Base-by-base conservation (phyloP, 1,139 yeast species). In the Ogataea hybrid region DNA sequence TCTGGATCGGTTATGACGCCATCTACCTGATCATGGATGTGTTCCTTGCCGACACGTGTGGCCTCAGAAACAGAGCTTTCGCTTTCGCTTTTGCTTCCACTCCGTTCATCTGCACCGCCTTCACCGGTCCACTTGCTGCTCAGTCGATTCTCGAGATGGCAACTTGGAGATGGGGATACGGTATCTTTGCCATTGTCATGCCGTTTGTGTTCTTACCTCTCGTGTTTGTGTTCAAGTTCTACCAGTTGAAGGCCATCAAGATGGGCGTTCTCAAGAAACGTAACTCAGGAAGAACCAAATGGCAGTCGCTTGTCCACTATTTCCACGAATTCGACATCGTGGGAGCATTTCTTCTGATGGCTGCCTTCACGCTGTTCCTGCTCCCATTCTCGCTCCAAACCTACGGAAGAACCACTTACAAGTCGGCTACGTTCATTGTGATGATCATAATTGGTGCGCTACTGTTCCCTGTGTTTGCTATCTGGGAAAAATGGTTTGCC, bases 91-190 rank as follows among this genome's bases (percentile, higher is more conserved):
- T 55, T 35, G 51, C 62, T 17, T 39, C 52, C n/a, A 49, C 65
- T 35, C 64, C 65, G 10, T 58, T 50, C 48, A 59, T 61, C 33
- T 49, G 53, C 38, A 54, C 66, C 10, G 59, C 62, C 5, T 62
- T 56, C 48, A 50, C 59, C 5, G 65, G 61, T 16, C 51, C 60
- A 9, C 37, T 44, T 12, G 57, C 58, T 28, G 54, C 62, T 8
- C 42, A 57, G 10, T 42, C 54, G 5, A 48, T 59, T 49, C 28
- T 54, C 7, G 15, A 22, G 6, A 35, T 17, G 21, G 32, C 51
- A 15, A 41, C 49, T 16, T 65, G 69, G 68, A 52, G 68, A 42
- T 61, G 65, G 64, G 69, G 64, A 6, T 65, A 59, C 47, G 67
- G 67, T 21, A 46, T 58, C 23, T 67, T 64, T 50, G 58, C 63